Evolutionary conservation across 768 basidiomycete genomes (phyloP), one percentile per base, ranked within the genome.

Genomic region (Rhodotorula graminis): DNA sequence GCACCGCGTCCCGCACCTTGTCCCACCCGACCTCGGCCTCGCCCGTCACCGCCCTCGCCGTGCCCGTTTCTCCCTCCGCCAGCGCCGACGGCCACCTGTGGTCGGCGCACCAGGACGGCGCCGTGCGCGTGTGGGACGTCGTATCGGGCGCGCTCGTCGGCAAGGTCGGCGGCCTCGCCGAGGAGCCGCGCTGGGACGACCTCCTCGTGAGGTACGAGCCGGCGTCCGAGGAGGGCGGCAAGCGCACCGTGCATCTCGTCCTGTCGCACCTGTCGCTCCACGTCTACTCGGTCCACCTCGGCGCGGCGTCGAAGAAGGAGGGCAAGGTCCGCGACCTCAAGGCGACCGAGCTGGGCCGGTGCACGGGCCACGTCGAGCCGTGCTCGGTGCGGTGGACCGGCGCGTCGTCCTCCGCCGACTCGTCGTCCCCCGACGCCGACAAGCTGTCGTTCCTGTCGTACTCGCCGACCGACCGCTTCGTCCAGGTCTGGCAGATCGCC

Each of bases 291-390:
- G n/a, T 73, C 31, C 58, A 66, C 56, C 42, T 73, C 64, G 66
- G 49, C 4, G 61, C 29, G 2, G n/a, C 68, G 10, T 56, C 65
- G 40, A 73, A 73, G 75, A 71, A 76, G 70, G 75, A 76, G 57
- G 66, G 66, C 66, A 73, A 73, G 64, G 49, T 76, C 25, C 60
- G 65, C 44, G 74, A 76, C 16, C 37, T 72, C 31, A 73, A 71
- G 61, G 57, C 72, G 49, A 46, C 55, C 21, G 69, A 76, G 47
- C 46, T 73, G 42, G 72, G 72, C 11, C 63, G 63, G 15, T 70
- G 72, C 60, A 73, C 72, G 12, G 75, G 75, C 25, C 72, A 73
- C 47, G 70, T 76, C 65, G 72, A 73, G 55, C 65, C 64, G 10
- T 65, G 64, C 46, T 69, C 40, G 53, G 16, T 74, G 16, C 67